phyloP scores from a whole-genome alignment of 2,329 filamentous ascomycete species.

The Sporothrix brunneoviolacea region DNA sequence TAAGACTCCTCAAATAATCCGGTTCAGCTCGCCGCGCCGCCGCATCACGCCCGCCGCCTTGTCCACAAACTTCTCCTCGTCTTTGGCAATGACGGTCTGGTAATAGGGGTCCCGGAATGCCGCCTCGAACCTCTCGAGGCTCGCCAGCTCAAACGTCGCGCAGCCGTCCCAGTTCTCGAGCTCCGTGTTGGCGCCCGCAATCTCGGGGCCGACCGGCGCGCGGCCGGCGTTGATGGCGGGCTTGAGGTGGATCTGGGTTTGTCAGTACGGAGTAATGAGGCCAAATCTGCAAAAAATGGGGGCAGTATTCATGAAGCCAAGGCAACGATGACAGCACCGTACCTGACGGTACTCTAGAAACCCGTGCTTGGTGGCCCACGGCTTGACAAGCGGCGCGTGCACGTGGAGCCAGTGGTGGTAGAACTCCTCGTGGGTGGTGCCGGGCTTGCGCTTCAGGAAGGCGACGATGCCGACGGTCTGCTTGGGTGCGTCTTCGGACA shows the following conservation, averaged over 20 bases:
- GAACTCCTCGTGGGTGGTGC: conserved; percentile 26
- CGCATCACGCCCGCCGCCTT: conserved; percentile 23
- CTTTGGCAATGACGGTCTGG: conserved; percentile 24
- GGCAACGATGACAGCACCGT: no score
- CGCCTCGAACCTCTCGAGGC: conserved; percentile 22
- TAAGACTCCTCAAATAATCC: conserved; percentile 18
- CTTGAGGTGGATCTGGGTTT: conserved; percentile 22
- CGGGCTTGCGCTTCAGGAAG: conserved; percentile 18
- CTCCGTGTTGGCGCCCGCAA: conserved; percentile 8
- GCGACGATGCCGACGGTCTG: conserved; percentile 10
- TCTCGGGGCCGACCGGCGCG: conserved; percentile 8
- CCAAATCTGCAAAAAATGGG: not conserved
- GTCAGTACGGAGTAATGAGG: not conserved
- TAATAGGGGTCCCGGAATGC: conserved; percentile 28
- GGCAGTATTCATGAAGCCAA: not conserved
- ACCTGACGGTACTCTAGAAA: conserved; percentile 29
- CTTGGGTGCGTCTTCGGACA: not conserved
- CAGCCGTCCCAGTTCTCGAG: conserved; percentile 26
- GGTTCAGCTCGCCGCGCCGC: conserved; percentile 18
- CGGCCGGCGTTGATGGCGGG: conserved; percentile 21
- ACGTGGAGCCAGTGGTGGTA: conserved; percentile 29
- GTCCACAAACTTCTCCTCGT: conserved; percentile 26
- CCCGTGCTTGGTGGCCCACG: conserved; percentile 29
- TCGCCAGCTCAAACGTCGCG: conserved; percentile 25
- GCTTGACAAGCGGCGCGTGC: conserved; percentile 27